Percentiles rank a stretch among this genome's conserved stretches.
These are phyloP conservation scores for Viola odorata DNA, from an alignment of 345 rosid species.

Conservation along the genomic window DNA sequence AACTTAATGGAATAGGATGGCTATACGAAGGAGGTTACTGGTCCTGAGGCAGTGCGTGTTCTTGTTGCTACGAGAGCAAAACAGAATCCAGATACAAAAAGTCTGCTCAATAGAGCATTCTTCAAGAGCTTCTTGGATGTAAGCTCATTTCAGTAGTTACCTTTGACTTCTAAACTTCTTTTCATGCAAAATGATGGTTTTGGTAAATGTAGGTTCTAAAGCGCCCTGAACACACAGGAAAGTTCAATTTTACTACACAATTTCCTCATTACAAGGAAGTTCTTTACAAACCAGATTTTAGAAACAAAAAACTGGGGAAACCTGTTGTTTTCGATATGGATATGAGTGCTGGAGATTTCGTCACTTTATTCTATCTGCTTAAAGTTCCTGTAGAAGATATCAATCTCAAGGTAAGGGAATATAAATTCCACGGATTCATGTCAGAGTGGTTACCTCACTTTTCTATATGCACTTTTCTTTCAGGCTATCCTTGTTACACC, in stretches of 20 bases:
- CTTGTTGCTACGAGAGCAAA: conserved; percentile 78
- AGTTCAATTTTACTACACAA: conserved; percentile 61
- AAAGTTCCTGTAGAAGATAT: conserved; percentile 69
- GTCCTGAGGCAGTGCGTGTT: conserved; percentile 60
- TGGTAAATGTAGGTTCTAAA: conserved; percentile 88
- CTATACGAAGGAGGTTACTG: conserved; percentile 56
- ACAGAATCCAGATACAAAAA: conserved; percentile 33
- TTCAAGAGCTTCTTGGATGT: conserved; percentile 77
- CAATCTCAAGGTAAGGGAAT: conserved; percentile 63
- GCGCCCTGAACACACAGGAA: conserved; percentile 50
- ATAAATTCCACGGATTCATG: background rate
- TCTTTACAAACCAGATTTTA: conserved; percentile 47
- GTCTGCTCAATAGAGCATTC: conserved; percentile 58
- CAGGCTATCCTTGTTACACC: conserved; percentile 86
- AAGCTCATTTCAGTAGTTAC: conserved; percentile 23
- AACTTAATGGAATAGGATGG: conserved; percentile 49
- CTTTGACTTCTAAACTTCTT: background rate
- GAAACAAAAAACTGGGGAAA: conserved; percentile 48
- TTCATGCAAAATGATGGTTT: too few relatives aligned
- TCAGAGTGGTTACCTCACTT: background rate
- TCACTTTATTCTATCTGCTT: conserved; percentile 73
- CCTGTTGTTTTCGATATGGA: conserved; percentile 89
- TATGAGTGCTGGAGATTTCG: conserved; percentile 92
- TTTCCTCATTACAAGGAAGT: conserved; percentile 71
- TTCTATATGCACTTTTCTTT: background rate